Conservation (phyloP, 805 yeast genomes). For the Lipomyces starkeyi region DNA sequence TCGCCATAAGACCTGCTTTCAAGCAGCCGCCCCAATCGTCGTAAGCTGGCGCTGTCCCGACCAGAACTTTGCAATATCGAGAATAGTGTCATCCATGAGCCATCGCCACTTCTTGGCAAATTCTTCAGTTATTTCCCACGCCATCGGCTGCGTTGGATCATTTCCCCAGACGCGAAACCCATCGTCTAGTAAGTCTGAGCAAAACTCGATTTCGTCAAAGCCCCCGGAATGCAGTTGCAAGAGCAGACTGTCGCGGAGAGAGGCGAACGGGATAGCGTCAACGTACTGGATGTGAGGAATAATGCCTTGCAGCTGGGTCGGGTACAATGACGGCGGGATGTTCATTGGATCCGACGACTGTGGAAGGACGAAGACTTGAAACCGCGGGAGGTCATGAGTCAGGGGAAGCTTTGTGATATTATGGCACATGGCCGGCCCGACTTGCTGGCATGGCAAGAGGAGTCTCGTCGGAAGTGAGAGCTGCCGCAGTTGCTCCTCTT, state of each 20-base stretch:
- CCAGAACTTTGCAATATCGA: conserved; percentile 31
- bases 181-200: conserved; percentile 27
- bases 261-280: conserved; percentile 31
- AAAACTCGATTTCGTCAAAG: conserved; percentile 30
- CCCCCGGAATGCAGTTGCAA: conserved; percentile 19
- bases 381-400: conserved; percentile 20
- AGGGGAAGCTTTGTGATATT: conserved; percentile 22
- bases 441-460: conserved; percentile 17
- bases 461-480: conserved; percentile 12
- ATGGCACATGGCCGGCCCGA: conserved; percentile 29
- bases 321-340: conserved; percentile 25
- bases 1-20: background rate
- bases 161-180: conserved; percentile 33
- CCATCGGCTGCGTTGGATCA: conserved; percentile 28
- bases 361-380: conserved; percentile 22
- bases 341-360: background rate
- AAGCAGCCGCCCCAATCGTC: background rate
- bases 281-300: conserved; percentile 32
- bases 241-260: conserved; percentile 26
- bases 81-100: conserved; percentile 25
- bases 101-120: conserved; percentile 33
- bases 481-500: background rate
- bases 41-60: conserved; percentile 25
- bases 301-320: conserved; percentile 26
- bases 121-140: conserved; percentile 28